Conservation (phyloP, 2,329 filamentous ascomycete species). For the Aspergillus costaricaensis region DNA sequence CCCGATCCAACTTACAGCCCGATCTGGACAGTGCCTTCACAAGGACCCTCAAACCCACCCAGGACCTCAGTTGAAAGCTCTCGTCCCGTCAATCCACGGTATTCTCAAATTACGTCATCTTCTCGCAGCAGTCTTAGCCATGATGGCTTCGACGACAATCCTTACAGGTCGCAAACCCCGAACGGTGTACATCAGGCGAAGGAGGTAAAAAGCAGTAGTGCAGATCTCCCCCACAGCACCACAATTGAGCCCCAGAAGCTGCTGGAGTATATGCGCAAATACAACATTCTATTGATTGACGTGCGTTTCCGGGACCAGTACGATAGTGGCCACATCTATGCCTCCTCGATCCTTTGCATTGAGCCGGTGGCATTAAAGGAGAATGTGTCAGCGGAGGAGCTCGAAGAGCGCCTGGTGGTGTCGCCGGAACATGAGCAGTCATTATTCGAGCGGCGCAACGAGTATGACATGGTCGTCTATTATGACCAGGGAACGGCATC, state of each 20-base stretch:
- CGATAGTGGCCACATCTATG: constrained; percentile 85
- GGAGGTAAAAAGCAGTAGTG: constrained; percentile 45
- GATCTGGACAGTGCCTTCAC: constrained; percentile 43
- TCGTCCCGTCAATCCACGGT: constrained; percentile 40
- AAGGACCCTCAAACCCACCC: constrained; percentile 41
- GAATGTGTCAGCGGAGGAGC: constrained; percentile 64
- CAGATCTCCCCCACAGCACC: constrained; percentile 56
- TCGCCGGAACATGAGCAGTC: constrained; percentile 63
- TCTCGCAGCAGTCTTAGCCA: constrained; percentile 39
- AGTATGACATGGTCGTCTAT: constrained; percentile 85
- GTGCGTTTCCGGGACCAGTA: constrained; percentile 77
- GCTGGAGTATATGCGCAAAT: constrained; percentile 66
- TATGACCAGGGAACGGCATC: constrained; percentile 74
- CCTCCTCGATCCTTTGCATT: constrained; percentile 81
- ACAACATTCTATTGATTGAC: constrained; percentile 78
- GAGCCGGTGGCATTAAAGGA: constrained; percentile 77
- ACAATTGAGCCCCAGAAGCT: constrained; percentile 71
- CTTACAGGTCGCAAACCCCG: constrained; percentile 48
- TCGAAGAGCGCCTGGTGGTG: constrained; percentile 54
- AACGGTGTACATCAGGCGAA: constrained; percentile 42
- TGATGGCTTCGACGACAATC: constrained; percentile 41
- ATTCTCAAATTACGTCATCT: constrained; percentile 37
- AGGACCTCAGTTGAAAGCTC: constrained; percentile 45
- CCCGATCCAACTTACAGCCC: constrained; percentile 53
- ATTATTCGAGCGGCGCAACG: constrained; percentile 70